Conservation (phyloP, 2,329 filamentous ascomycete species). For the Gnomoniopsis smithogilvyi region DNA sequence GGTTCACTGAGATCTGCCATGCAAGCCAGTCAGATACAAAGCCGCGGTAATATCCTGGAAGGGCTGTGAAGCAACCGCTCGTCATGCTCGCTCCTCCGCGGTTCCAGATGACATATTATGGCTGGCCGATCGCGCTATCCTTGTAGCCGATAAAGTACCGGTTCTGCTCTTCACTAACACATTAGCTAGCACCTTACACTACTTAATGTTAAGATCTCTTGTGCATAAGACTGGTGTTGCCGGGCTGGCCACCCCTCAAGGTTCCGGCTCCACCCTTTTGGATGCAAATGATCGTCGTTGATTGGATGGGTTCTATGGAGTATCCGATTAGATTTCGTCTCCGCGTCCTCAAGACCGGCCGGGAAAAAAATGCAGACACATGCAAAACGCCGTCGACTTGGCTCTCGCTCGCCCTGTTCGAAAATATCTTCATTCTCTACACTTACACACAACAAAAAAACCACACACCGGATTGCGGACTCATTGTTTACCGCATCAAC, state of each 20-base stretch:
- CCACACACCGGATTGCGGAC: neutral
- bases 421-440: neutral
- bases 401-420: constrained; percentile 1
- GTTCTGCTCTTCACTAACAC: constrained; percentile 4
- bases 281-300: constrained; percentile 10
- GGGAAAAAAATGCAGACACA: constrained; percentile 2
- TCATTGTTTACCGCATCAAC: neutral
- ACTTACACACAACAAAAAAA: neutral
- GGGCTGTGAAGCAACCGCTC: neutral
- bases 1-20: too few relatives aligned
- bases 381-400: constrained; percentile 9
- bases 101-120: neutral
- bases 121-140: constrained; percentile 12
- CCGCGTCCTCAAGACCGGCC: neutral
- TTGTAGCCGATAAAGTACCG: constrained; percentile 3
- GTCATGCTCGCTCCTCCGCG: neutral
- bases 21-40: too few relatives aligned
- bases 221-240: neutral
- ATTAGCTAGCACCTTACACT: neutral
- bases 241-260: neutral
- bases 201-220: neutral
- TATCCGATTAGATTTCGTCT: constrained; percentile 25
- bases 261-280: neutral
- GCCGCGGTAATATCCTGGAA: too few relatives aligned
- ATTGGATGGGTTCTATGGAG: constrained; percentile 3